Base-by-base conservation (phyloP, 441 rosid species). In the Daphne laureola region DNA sequence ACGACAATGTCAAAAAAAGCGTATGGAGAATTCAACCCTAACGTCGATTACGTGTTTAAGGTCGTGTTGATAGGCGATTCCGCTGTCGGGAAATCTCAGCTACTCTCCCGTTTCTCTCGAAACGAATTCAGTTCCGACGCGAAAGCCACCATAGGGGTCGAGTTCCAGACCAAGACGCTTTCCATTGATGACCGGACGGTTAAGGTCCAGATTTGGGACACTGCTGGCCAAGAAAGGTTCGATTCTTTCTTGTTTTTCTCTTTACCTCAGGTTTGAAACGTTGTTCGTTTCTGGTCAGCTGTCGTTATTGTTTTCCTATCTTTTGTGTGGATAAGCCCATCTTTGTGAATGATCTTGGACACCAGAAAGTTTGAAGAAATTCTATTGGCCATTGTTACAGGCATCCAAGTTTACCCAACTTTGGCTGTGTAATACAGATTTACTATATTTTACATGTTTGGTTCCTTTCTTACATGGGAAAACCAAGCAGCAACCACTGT, bases 1-100 rank as follows among this genome's bases (percentile, higher is more conserved):
- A 80, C 43, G 62, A 80, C 54, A 17, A 81, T 81, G 84, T 71
- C 87, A 61, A 81, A 78, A 61, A 81, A 78, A 55, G 51, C 68
- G 18, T 68, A 70, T 57, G 77, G 78, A 52, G 84, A 81, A 72
- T 81, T 59, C 62, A 81, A 67, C 57, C 80, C 74, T 51, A 81
- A 78, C 75, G 68, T 78, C 64, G 87, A 81, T 70, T 81, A 81
- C 49, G 84, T 81, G 40, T 81, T 81, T 61, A 75, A 75, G 61
- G 69, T 68, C n/a, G 80, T 75, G 8, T 54, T 75, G 67, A 68
- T 75, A 17, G 76, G 74, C n/a, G 80, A 75, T 51, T 75, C 80
- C 1, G 74, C 80, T 1, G 80, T 71, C 25, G 80, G 80, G 14
- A 75, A 75, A 61, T 75, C 80, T 13, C 76, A 71, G 69, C 72